phyloP scores from a whole-genome alignment of 108 stramenopile genomes.

The Skeletonema menzelii region DNA sequence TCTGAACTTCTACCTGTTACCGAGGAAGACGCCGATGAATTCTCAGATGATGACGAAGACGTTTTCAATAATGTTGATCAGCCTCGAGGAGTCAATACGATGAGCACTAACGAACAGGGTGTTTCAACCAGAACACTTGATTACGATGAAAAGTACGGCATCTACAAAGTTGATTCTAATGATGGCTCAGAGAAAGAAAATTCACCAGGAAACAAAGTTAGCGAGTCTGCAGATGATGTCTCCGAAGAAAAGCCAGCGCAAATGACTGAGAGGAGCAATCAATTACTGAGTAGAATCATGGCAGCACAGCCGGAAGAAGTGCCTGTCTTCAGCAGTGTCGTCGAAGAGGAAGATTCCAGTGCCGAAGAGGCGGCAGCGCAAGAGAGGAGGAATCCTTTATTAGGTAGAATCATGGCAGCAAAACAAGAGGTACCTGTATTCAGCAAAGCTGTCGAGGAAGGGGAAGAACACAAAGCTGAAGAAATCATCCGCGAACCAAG shows the following conservation, averaged over 20 bases:
- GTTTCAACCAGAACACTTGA: not conserved
- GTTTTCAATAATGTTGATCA: not conserved
- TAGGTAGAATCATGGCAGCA: not conserved
- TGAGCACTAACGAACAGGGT: not conserved
- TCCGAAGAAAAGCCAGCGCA: not conserved
- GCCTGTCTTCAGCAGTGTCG: not conserved
- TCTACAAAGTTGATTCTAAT: not conserved
- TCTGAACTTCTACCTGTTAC: constrained; percentile 54
- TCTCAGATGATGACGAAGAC: constrained; percentile 12
- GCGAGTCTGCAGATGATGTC: not conserved
- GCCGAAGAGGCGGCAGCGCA: not conserved
- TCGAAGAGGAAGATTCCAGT: not conserved
- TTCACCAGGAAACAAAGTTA: not conserved
- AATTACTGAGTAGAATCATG: not conserved
- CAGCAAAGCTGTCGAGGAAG: not conserved
- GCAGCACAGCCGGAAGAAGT: not conserved
- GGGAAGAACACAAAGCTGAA: not conserved
- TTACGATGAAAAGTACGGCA: not conserved
- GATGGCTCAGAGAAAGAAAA: not conserved
- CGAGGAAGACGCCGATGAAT: constrained; percentile 45
- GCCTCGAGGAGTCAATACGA: not conserved
- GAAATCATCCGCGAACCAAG: not conserved
- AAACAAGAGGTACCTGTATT: not conserved
- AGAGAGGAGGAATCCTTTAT: not conserved
- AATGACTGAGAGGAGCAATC: not conserved